A percentile compares a stretch with the other conserved stretches of the same genome.
phyloP scores from a whole-genome alignment of 1,284 basidiomycete genomes.

The Tilletia setariae region DNA sequence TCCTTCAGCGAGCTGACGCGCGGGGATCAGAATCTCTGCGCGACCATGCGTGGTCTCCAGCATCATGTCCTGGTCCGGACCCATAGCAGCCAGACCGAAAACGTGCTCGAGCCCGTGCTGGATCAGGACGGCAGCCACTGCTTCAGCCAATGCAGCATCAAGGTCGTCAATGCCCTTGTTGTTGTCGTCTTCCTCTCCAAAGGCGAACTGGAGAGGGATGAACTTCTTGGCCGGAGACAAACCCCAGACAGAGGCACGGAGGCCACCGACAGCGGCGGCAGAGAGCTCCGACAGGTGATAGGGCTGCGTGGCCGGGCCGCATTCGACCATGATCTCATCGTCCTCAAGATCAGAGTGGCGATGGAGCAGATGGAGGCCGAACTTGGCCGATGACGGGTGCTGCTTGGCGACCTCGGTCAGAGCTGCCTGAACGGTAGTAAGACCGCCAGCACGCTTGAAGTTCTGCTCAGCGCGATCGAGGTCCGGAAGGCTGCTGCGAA shows the following conservation, averaged over 20 bases:
- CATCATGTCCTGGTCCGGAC: neutral
- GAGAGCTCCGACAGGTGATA: neutral
- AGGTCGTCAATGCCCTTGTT: neutral
- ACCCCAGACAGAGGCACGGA: neutral
- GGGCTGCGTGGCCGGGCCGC: neutral
- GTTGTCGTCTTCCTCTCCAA: neutral
- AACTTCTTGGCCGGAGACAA: neutral
- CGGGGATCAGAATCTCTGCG: neutral
- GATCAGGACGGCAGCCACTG: neutral
- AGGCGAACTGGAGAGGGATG: neutral
- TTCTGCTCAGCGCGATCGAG: neutral
- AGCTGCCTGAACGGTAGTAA: neutral
- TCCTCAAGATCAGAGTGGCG: neutral
- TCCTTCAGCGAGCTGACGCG: neutral
- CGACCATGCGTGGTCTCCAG: conserved; percentile 10
- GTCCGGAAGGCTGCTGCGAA: neutral
- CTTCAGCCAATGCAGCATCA: neutral
- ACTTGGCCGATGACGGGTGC: neutral
- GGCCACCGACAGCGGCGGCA: neutral
- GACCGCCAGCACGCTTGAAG: conserved; percentile 3
- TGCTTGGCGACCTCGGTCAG: neutral
- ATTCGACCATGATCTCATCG: neutral
- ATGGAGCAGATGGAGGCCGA: conserved; percentile 5
- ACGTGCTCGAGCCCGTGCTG: conserved; percentile 6
- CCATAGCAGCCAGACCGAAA: neutral